Conservation (phyloP, 2,329 filamentous ascomycete genomes). For the Cucurbitaria berberidis region DNA sequence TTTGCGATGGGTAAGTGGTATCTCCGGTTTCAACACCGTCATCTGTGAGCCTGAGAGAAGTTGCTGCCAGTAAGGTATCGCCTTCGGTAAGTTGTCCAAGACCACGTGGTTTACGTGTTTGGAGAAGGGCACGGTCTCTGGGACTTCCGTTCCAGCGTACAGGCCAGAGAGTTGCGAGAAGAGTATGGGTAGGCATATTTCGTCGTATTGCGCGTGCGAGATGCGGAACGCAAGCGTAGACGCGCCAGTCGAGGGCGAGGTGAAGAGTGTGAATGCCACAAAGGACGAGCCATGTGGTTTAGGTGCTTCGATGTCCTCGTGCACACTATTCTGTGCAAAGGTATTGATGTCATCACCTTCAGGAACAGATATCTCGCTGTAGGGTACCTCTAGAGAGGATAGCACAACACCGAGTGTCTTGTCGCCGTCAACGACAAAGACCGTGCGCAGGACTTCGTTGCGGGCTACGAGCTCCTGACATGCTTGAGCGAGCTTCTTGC, state of each 20-base stretch:
- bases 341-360: conserved; percentile 59
- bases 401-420: conserved; percentile 65
- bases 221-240: conserved; percentile 65
- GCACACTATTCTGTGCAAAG: conserved; percentile 62
- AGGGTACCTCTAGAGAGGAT: conserved; percentile 58
- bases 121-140: conserved; percentile 51
- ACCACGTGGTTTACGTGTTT: conserved; percentile 53
- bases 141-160: conserved; percentile 49
- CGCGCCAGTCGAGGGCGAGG: conserved; percentile 62
- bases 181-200: conserved; percentile 68
- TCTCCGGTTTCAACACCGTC: conserved; percentile 44
- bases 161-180: conserved; percentile 65
- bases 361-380: conserved; percentile 46
- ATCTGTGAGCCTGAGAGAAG: conserved; percentile 64
- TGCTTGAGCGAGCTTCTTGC: conserved; percentile 55
- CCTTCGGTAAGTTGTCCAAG: conserved; percentile 54
- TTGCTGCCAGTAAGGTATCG: conserved; percentile 65
- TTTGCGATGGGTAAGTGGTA: conserved; percentile 36
- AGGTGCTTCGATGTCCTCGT: conserved; percentile 61
- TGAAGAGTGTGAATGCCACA: conserved; percentile 55
- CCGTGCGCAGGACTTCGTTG: conserved; percentile 70
- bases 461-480: conserved; percentile 63
- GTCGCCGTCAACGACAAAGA: conserved; percentile 62
- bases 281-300: conserved; percentile 63
- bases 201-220: conserved; percentile 73